A percentile compares a stretch with the other conserved stretches of the same genome.
phyloP scores from a whole-genome alignment of 2,329 filamentous ascomycete genomes.

The Cylindrodendrum hubeiense region DNA sequence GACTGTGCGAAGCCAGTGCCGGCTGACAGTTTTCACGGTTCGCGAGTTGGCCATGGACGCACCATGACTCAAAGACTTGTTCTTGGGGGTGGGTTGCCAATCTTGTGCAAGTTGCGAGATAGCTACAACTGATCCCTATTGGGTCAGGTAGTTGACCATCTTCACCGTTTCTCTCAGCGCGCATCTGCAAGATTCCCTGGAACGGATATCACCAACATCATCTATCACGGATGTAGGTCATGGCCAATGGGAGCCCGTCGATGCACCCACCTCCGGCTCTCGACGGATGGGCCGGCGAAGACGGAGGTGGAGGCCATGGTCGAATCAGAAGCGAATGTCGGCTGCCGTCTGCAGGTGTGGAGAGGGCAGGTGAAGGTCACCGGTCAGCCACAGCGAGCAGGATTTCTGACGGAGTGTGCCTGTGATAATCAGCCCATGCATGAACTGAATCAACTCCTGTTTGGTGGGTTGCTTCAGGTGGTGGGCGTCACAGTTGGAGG shows the following conservation, averaged over 20 bases:
- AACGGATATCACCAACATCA: constrained; percentile 37
- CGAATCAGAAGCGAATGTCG: constrained; percentile 33
- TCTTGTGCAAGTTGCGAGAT: constrained; percentile 31
- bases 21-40: constrained; percentile 36
- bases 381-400: constrained; percentile 40
- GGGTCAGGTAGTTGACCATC: constrained; percentile 26
- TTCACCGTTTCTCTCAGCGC: constrained; percentile 36
- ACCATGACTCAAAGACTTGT: constrained; percentile 39
- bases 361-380: constrained; percentile 30
- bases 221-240: constrained; percentile 24
- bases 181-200: constrained; percentile 31
- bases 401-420: constrained; percentile 34
- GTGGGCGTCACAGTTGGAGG: constrained; percentile 13
- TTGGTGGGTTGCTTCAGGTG: constrained; percentile 30
- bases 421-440: constrained; percentile 43
- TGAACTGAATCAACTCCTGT: constrained; percentile 39
- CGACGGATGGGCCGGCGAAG: constrained; percentile 27
- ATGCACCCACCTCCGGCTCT: constrained; percentile 26
- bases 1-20: constrained; percentile 31
- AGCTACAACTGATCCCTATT: constrained; percentile 33
- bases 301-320: constrained; percentile 32
- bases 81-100: constrained; percentile 29
- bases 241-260: constrained; percentile 25
- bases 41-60: constrained; percentile 26
- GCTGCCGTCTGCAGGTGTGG: constrained; percentile 28